Evolutionary conservation across 148 eudicot species (phyloP).

Genomic region (Fallopia convolvulus): DNA sequence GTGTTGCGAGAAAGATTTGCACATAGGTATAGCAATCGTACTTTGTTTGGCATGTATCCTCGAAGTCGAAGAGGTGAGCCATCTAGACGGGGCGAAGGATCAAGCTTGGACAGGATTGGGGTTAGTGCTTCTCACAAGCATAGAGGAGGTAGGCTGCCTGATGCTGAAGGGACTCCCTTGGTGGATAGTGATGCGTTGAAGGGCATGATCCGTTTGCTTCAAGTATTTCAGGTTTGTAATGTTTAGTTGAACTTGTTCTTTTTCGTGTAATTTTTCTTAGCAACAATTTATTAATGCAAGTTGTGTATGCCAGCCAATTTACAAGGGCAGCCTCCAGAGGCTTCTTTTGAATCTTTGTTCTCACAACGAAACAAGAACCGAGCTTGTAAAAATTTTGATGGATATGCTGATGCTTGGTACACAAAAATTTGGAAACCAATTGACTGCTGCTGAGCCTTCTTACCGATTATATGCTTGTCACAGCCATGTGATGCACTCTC

Average conservation of each 20-base stretch:
- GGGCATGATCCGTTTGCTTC: conserved; percentile 87
- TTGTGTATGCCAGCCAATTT: conserved; percentile 65
- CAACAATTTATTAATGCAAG: neutral
- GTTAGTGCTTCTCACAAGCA: conserved; percentile 65
- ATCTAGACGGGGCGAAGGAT: conserved; percentile 80
- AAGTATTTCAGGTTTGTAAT: conserved; percentile 76
- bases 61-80: conserved; percentile 87
- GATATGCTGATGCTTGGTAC: conserved; percentile 80
- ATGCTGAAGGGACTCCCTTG: conserved; percentile 87
- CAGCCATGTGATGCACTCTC: conserved; percentile 90
- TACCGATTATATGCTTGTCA: conserved; percentile 86
- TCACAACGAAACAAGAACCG: conserved; percentile 70
- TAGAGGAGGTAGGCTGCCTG: conserved; percentile 61
- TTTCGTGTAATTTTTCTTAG: neutral
- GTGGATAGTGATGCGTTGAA: conserved; percentile 76
- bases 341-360: conserved; percentile 89
- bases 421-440: conserved; percentile 37
- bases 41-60: conserved; percentile 87
- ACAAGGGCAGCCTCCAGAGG: conserved; percentile 84
- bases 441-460: conserved; percentile 55
- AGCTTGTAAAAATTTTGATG: conserved; percentile 74
- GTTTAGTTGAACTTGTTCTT: neutral
- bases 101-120: conserved; percentile 60
- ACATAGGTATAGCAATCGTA: conserved; percentile 63
- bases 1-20: conserved; percentile 96